Conservation (phyloP, 176 grass and related monocot genomes). For the Eleusine coracana region DNA sequence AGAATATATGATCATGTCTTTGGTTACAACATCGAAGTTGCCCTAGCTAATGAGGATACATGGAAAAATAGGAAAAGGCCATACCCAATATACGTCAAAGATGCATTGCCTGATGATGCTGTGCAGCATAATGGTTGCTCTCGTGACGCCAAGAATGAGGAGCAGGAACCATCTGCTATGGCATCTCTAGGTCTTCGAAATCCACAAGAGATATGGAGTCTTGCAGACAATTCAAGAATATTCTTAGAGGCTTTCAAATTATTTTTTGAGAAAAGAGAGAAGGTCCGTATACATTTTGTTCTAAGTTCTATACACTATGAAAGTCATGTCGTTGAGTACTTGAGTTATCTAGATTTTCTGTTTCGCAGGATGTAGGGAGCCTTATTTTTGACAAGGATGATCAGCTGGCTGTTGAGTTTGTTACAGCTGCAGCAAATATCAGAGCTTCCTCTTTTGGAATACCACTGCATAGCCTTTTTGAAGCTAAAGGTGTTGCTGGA, state of each 20-base stretch:
- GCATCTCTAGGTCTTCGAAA: constrained; percentile 73
- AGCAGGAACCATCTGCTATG: constrained; percentile 70
- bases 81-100: constrained; percentile 66
- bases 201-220: constrained; percentile 88
- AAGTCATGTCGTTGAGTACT: neutral
- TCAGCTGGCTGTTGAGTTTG: constrained; percentile 93
- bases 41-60: constrained; percentile 84
- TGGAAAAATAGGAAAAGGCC: constrained; percentile 89
- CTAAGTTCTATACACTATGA: neutral
- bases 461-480: constrained; percentile 88
- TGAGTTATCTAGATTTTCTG: neutral
- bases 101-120: constrained; percentile 55
- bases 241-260: constrained; percentile 86
- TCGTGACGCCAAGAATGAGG: constrained; percentile 28
- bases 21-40: constrained; percentile 84
- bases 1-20: constrained; percentile 96
- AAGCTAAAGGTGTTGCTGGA: constrained; percentile 98
- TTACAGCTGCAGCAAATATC: constrained; percentile 95
- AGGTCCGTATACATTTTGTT: constrained; percentile 47
- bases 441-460: constrained; percentile 96
- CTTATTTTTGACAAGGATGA: constrained; percentile 98
- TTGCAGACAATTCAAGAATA: constrained; percentile 86
- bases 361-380: constrained; percentile 79
- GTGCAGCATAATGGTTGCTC: constrained; percentile 58
- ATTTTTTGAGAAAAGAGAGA: constrained; percentile 84